Evolutionary conservation across 169 alveolate genomes (phyloP).

Genomic region (Babesia ovata): DNA sequence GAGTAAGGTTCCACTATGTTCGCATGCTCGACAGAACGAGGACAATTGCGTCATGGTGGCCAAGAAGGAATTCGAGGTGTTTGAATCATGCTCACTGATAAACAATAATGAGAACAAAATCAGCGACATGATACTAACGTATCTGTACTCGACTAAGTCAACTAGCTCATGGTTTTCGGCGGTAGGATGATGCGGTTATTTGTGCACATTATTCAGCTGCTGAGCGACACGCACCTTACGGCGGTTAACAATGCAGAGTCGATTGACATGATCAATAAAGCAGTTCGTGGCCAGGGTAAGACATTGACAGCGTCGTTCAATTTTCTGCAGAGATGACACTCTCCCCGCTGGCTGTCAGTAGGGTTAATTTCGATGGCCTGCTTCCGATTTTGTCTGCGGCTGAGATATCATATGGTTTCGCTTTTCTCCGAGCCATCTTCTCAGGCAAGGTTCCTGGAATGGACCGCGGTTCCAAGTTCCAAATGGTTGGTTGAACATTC

Average conservation of each 20-base stretch:
- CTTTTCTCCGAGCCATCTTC: conserved; percentile 27
- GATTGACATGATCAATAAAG: conserved; percentile 18
- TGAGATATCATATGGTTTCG: conserved; percentile 34
- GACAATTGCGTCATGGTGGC: conserved; percentile 24
- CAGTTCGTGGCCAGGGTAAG: conserved; percentile 8
- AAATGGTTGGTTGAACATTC: not conserved
- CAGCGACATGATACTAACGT: conserved; percentile 11
- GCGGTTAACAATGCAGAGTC: conserved; percentile 20
- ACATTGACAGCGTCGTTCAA: not conserved
- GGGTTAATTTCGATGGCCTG: conserved; percentile 1
- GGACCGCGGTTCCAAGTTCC: conserved; percentile 18
- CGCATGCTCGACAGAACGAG: conserved; percentile 24
- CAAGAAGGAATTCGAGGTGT: conserved; percentile 25
- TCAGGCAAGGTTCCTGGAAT: conserved; percentile 31
- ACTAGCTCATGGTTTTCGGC: conserved; percentile 9
- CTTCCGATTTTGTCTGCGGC: conserved; percentile 24
- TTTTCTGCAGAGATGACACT: conserved; percentile 11
- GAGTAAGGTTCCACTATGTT: not conserved
- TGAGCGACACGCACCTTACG: conserved; percentile 19
- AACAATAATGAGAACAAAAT: not conserved
- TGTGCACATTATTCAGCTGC: conserved; percentile 4
- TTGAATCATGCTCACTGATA: conserved; percentile 24
- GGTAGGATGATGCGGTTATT: not conserved
- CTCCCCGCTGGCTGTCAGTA: conserved; percentile 17
- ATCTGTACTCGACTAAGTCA: conserved; percentile 19